phyloP scores from a whole-genome alignment of 768 basidiomycete species.

The Hortiboletus campestris region DNA sequence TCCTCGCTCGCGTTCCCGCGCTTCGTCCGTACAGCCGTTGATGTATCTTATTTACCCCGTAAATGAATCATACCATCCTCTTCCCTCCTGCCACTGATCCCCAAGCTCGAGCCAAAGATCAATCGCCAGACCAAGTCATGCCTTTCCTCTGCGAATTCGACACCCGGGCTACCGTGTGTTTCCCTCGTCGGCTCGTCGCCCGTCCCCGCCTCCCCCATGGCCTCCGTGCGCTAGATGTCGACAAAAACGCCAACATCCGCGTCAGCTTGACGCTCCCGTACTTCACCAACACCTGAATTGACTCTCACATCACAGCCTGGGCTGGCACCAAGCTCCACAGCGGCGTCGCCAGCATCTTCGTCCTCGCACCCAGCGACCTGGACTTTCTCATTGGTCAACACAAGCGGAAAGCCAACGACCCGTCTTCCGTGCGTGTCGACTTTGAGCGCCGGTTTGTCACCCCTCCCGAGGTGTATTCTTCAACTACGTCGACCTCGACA shows the following conservation, averaged over 20 bases:
- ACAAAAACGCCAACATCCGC: constrained; percentile 8
- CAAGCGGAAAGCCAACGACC: too few species aligned
- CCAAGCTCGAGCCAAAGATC: too few species aligned
- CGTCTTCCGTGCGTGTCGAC: not conserved
- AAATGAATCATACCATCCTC: too few species aligned
- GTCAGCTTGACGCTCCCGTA: constrained; percentile 5
- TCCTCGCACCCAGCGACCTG: not conserved
- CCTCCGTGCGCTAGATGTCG: constrained; percentile 7
- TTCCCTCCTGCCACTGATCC: too few species aligned
- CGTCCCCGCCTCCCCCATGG: constrained; percentile 21
- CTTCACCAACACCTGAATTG: not conserved
- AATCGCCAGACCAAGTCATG: too few species aligned
- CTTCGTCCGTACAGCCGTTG: too few species aligned
- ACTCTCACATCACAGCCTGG: not conserved
- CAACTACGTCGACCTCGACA: constrained; percentile 12
- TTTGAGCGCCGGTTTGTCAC: constrained; percentile 16
- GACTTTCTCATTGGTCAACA: too few species aligned
- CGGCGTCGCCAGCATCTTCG: too few species aligned
- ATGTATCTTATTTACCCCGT: too few species aligned
- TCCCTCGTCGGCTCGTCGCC: constrained; percentile 13
- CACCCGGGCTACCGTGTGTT: constrained; percentile 6
- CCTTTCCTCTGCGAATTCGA: too few species aligned
- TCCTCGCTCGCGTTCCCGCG: too few species aligned
- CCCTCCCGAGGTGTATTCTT: constrained; percentile 18
- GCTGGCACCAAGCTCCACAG: too few species aligned